phyloP scores from a whole-genome alignment of 1,139 yeast species.

The Diutina sp. region DNA sequence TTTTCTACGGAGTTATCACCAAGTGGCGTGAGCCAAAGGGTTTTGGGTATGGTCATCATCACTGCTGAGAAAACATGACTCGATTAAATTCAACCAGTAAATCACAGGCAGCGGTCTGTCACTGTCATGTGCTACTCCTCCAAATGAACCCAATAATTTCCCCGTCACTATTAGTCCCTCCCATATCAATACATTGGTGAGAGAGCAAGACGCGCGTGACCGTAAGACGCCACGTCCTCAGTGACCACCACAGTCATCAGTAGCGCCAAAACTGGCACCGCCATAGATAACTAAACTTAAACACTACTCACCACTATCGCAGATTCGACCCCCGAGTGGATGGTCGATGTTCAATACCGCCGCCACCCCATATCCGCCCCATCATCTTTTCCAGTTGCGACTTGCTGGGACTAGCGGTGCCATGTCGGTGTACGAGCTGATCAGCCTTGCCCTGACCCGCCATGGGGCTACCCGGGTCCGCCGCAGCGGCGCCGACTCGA shows the following conservation, averaged over 20 bases:
- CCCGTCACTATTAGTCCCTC: neutral
- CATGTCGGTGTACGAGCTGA: constrained; percentile 2
- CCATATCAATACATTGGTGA: no score
- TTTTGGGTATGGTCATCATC: no score
- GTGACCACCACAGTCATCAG: neutral
- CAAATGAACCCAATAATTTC: neutral
- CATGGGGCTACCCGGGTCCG: neutral
- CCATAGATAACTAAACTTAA: no score
- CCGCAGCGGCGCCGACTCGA: neutral
- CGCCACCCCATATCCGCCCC: neutral
- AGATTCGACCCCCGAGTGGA: neutral
- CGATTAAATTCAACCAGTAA: no score
- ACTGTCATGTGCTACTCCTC: no score
- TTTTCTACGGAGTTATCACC: no score
- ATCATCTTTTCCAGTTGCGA: neutral
- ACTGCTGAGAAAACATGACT: no score
- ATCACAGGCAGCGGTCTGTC: no score
- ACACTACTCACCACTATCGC: no score
- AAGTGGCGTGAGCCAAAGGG: no score
- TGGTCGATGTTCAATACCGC: neutral
- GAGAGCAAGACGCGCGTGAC: neutral
- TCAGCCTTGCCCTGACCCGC: constrained; percentile 1
- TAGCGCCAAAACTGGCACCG: no score
- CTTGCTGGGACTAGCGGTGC: neutral
- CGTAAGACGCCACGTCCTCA: neutral